Base-by-base conservation (phyloP, 257 asterid species). In the Solanum tacnaense region DNA sequence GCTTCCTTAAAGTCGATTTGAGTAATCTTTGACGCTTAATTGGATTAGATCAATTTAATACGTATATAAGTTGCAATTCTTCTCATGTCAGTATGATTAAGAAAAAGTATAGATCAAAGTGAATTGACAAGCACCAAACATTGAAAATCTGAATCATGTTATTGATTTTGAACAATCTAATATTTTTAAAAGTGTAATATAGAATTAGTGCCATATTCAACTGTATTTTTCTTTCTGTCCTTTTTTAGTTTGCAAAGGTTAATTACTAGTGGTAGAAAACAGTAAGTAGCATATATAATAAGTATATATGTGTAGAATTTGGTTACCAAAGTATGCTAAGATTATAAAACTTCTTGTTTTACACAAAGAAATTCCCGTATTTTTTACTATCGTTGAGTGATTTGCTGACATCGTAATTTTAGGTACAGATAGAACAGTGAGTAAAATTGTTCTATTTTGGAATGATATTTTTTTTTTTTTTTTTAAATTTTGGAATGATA, bases 401-500 rank as follows among this genome's bases (percentile, higher is more conserved):
- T 46, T 46, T 0, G 0, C 20, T 46, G 58, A 5, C 20, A 46
- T 46, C 3, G 20, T 46, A 13, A 46, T 46, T 46, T 13, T 13
- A 4, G 0, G 58, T 46, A 46, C 1, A 0, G 20, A 46, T 46
- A 44, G 0, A 44, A 44, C 18, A 0, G 2, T 13, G 18, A 44
- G 52, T 44, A 44, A 44, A 1, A 44, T 44, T 0, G 2, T 13
- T 44, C 2, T 44, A 44, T 44, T 44, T 44, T 44, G 6, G 2
- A 44, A 44, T 0, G 52, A 44, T 44, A 13, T 44, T n/a, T n/a
- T n/a, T n/a, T n/a, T n/a, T n/a, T n/a, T n/a, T n/a, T n/a, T n/a
- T n/a, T n/a, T n/a, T n/a, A n/a, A n/a, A 44, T 44, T 44, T 44
- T 44, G 6, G 2, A 44, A 44, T 0, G 52, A 44, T 44, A 13